Percentiles rank a stretch among this genome's conserved stretches.
phyloP scores from a whole-genome alignment of 2,329 filamentous ascomycete genomes.

The Nigrospora sphaerica region DNA sequence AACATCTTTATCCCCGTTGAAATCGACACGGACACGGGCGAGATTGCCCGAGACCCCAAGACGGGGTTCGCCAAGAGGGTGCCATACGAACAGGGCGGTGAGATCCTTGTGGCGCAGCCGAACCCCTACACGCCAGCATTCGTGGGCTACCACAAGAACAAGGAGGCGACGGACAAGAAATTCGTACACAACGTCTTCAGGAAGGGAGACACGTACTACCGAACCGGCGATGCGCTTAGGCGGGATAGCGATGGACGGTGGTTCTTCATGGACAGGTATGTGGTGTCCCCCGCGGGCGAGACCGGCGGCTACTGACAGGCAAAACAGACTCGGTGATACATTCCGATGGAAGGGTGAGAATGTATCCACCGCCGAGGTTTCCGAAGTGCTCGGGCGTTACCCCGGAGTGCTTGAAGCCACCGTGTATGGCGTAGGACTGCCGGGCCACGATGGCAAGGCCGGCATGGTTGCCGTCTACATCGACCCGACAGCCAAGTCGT shows the following conservation, averaged over 20 bases:
- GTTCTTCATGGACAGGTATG: conserved; percentile 57
- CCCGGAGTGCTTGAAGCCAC: conserved; percentile 58
- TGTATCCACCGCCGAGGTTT: conserved; percentile 60
- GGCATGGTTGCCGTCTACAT: conserved; percentile 58
- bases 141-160: conserved; percentile 59
- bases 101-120: conserved; percentile 56
- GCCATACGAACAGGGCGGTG: conserved; percentile 63
- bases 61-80: conserved; percentile 61
- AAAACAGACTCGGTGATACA: conserved; percentile 56
- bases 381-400: conserved; percentile 53
- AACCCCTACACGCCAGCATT: conserved; percentile 52
- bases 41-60: conserved; percentile 56
- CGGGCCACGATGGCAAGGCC: conserved; percentile 60
- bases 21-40: conserved; percentile 61
- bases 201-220: conserved; percentile 62
- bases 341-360: conserved; percentile 71
- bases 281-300: conserved; percentile 20
- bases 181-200: conserved; percentile 56
- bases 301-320: not conserved
- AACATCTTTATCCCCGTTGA: conserved; percentile 58
- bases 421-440: conserved; percentile 61
- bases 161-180: conserved; percentile 62
- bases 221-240: conserved; percentile 60
- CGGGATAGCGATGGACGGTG: conserved; percentile 56
- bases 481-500: conserved; percentile 38